Evolutionary conservation across 805 yeast genomes (phyloP).

Genomic region (Candida ponderosae): DNA sequence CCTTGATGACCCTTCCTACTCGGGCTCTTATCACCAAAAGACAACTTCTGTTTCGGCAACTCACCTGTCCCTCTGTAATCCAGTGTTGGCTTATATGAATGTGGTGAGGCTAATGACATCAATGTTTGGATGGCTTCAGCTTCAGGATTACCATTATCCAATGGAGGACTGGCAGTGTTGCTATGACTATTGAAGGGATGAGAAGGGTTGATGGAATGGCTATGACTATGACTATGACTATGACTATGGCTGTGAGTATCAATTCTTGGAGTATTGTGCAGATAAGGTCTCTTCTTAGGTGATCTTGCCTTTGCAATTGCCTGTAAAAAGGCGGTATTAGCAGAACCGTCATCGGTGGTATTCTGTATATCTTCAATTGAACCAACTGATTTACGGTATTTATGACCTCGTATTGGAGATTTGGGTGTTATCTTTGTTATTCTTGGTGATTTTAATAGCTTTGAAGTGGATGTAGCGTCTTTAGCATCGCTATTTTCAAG

Average conservation of each 20-base stretch:
- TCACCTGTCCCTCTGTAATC: background rate
- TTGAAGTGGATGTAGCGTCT: constrained; percentile 4
- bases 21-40: constrained; percentile 14
- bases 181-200: constrained; percentile 7
- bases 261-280: constrained; percentile 1
- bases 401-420: constrained; percentile 4
- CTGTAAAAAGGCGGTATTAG: constrained; percentile 30
- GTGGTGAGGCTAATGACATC: constrained; percentile 32
- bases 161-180: constrained; percentile 1
- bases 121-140: constrained; percentile 33
- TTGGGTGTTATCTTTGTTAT: constrained; percentile 3
- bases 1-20: background rate
- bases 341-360: constrained; percentile 22
- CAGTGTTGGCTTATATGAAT: constrained; percentile 9
- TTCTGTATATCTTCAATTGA: constrained; percentile 5
- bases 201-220: constrained; percentile 1
- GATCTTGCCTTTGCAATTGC: constrained; percentile 26
- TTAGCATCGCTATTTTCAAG: constrained; percentile 7
- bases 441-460: constrained; percentile 3
- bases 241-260: background rate
- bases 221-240: constrained; percentile 8
- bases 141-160: constrained; percentile 19
- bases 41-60: constrained; percentile 14
- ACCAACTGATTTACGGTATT: constrained; percentile 11
- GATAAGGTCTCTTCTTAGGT: constrained; percentile 18